Conservation (phyloP, 768 basidiomycete genomes). For the Kwoniella dejecticola region DNA sequence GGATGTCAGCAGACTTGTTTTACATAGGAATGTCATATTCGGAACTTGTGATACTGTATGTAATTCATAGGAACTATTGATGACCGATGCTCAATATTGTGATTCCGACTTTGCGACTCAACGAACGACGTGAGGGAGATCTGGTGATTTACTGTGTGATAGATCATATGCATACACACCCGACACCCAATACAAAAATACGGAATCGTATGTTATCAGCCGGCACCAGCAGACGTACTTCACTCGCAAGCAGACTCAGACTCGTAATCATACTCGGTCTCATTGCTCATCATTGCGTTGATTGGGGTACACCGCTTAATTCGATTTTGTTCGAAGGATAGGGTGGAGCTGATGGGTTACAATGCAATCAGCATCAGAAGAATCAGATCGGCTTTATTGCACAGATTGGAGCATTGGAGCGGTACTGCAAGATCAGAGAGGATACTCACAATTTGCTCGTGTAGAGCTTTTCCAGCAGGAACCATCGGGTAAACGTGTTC, state of each 20-base stretch:
- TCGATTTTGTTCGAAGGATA: constrained; percentile 21
- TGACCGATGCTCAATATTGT: too few relatives aligned
- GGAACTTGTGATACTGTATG: too few relatives aligned
- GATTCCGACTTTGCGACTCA: too few relatives aligned
- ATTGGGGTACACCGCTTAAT: constrained; percentile 13
- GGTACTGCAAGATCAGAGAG: too few relatives aligned
- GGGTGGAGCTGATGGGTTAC: constrained; percentile 16
- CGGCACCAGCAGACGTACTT: not conserved
- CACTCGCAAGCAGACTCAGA: too few relatives aligned
- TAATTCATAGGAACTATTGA: too few relatives aligned
- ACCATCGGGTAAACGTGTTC: constrained; percentile 58
- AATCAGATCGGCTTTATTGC: not conserved
- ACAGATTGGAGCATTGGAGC: too few relatives aligned
- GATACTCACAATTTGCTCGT: constrained; percentile 78
- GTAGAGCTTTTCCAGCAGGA: constrained; percentile 88
- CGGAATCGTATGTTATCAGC: not conserved
- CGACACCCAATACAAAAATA: not conserved
- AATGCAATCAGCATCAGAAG: not conserved
- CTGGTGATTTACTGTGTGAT: too few relatives aligned
- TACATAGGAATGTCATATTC: too few relatives aligned
- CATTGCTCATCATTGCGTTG: not conserved
- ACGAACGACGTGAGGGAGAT: too few relatives aligned
- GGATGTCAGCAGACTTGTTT: too few relatives aligned
- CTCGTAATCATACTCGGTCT: not conserved
- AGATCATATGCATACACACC: not conserved